Percentiles rank a stretch among this genome's conserved stretches.
Conservation (phyloP, 768 basidiomycete genomes). For the Gymnopilus junonius region DNA sequence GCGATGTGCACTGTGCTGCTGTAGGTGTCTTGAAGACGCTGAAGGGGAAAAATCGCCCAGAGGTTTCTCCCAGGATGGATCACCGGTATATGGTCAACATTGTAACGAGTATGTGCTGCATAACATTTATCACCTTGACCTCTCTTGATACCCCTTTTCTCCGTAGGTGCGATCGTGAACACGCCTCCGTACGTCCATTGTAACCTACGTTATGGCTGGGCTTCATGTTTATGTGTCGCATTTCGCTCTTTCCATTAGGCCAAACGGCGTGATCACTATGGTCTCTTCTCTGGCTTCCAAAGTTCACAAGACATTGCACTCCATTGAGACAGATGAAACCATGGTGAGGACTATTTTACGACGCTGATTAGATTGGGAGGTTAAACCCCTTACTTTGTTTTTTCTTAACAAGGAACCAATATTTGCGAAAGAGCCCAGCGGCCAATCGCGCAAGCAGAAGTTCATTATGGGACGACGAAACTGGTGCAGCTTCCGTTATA, state of each 20-base stretch:
- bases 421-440: constrained; percentile 79
- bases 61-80: constrained; percentile 61
- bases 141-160: constrained; percentile 6
- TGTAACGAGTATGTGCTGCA: constrained; percentile 63
- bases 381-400: no score
- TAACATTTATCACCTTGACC: not conserved
- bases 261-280: constrained; percentile 73
- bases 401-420: constrained; percentile 61
- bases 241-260: constrained; percentile 57
- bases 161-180: constrained; percentile 88
- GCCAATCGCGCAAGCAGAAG: constrained; percentile 72
- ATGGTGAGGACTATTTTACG: constrained; percentile 56
- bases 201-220: not conserved
- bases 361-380: no score
- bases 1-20: constrained; percentile 93
- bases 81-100: constrained; percentile 91
- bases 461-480: constrained; percentile 89
- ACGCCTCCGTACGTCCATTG: constrained; percentile 72
- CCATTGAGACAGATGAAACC: constrained; percentile 80
- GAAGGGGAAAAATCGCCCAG: constrained; percentile 49
- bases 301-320: constrained; percentile 85
- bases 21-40: constrained; percentile 80
- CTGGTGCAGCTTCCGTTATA: constrained; percentile 77
- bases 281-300: constrained; percentile 82
- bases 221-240: not conserved